Conservation (phyloP, 768 basidiomycete genomes). For the Boletus pseudopeckii region DNA sequence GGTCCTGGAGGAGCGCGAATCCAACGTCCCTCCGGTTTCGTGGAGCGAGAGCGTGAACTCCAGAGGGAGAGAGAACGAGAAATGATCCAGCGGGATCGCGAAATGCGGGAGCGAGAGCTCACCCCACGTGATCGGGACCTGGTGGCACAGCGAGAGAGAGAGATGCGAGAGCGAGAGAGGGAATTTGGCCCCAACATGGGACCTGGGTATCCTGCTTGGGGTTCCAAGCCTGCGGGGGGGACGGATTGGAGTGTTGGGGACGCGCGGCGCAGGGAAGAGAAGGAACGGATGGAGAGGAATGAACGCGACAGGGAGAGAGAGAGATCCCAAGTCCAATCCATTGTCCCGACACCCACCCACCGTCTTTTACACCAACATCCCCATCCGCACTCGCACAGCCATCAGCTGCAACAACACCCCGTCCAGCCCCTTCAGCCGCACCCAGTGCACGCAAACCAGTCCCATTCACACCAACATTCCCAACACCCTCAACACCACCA, state of each 20-base stretch:
- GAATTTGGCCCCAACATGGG: constrained; percentile 25
- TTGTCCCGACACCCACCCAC: constrained; percentile 26
- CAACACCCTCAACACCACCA: constrained; percentile 27
- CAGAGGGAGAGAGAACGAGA: constrained; percentile 28
- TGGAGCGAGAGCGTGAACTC: constrained; percentile 30
- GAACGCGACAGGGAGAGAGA: constrained; percentile 33
- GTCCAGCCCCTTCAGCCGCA: constrained; percentile 26
- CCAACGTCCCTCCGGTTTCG: constrained; percentile 27
- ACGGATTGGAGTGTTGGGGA: constrained; percentile 35
- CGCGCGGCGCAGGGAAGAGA: constrained; percentile 36
- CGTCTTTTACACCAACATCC: constrained; percentile 33
- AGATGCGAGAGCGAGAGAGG: constrained; percentile 25
- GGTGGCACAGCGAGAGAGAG: constrained; percentile 22
- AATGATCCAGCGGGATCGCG: constrained; percentile 28
- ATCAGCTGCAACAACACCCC: constrained; percentile 28
- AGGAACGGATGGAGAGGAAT: constrained; percentile 22
- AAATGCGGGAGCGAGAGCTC: constrained; percentile 23
- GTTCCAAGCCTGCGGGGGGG: constrained; percentile 32
- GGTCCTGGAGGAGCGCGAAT: constrained; percentile 21
- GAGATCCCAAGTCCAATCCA: constrained; percentile 23
- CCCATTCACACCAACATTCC: constrained; percentile 34
- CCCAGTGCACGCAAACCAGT: constrained; percentile 25
- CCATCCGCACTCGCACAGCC: constrained; percentile 34
- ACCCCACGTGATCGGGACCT: constrained; percentile 22
- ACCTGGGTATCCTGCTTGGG: constrained; percentile 25